Base-by-base conservation (phyloP, 306 rosid species). In the Vicia sativa region DNA sequence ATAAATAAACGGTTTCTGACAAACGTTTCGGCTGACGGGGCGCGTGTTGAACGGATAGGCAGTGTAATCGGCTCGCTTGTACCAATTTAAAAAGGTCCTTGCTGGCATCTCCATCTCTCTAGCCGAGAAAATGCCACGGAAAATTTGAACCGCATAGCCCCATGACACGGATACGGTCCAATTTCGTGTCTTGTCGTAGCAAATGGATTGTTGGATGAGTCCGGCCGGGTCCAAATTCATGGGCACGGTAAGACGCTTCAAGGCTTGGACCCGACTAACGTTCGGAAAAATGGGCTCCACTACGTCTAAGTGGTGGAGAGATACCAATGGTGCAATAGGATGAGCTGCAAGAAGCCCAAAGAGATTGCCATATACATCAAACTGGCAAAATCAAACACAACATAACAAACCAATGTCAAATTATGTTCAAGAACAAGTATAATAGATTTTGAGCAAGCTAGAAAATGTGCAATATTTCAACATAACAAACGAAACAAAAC, bases 331-430 rank as follows among this genome's bases (percentile, higher is more conserved):
- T 0, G 96, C 5, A 0, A 88, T 9, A 0, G 93, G 96, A 79
- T 88, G 97, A 68, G 96, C 88, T 26, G 97, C 60, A 0, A 91
- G 79, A 5, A 91, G 87, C 73, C 97, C 97, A 19, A 91, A 80
- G 13, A 91, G 46, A 57, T 80, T 85, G 55, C 96, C 96, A 18
- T 83, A 78, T 19, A 91, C 91, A 75, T 91, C 97, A 58, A 77
- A 85, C 97, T 91, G 42, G 19, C 31, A 39, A 11, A 65, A 38
- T 23, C 45, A 49, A 62, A 74, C 42, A 53, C 9, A 44, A 14
- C 11, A 52, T 52, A 42, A 58, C 10, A 7, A 42, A 25, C 10
- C 19, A 57, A 46, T 11, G 80, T 68, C 66, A 76, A 23, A 45
- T 43, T 7, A 49, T 49, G 62, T 37, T 37, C 23, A 65, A 7